phyloP scores from a whole-genome alignment of 331 rosid genomes.

The Quercus tomentella region DNA sequence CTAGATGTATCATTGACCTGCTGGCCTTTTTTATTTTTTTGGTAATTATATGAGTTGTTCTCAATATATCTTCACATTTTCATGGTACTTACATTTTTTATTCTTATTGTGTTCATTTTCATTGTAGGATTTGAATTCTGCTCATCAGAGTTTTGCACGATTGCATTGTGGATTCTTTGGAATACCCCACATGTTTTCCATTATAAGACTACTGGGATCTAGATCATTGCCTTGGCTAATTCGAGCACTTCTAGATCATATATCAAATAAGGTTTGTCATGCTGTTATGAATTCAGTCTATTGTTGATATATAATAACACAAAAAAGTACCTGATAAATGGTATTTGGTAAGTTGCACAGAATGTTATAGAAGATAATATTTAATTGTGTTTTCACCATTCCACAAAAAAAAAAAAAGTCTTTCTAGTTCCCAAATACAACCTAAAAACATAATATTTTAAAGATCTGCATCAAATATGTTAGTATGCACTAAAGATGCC shows the following conservation, averaged over 20 bases:
- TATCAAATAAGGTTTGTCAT: constrained; percentile 80
- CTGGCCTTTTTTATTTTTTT: not conserved
- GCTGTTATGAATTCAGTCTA: not conserved
- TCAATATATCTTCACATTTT: not conserved
- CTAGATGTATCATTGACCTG: not conserved
- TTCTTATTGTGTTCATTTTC: not conserved
- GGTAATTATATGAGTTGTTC: not conserved
- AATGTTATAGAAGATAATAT: not conserved
- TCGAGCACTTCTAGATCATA: constrained; percentile 92
- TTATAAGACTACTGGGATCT: constrained; percentile 82
- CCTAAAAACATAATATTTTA: not conserved
- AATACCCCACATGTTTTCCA: constrained; percentile 84
- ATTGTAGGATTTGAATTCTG: constrained; percentile 81
- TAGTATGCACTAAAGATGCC: not conserved
- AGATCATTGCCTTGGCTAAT: constrained; percentile 98
- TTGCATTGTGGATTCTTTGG: constrained; percentile 98
- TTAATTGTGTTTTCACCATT: no score
- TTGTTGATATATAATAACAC: no score
- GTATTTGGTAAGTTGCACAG: not conserved
- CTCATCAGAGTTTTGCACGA: constrained; percentile 97
- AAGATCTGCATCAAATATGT: not conserved
- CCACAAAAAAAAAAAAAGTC: no score
- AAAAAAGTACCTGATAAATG: not conserved
- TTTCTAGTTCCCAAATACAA: not conserved
- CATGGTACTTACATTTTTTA: not conserved